A percentile compares a stretch with the other conserved stretches of the same genome.
phyloP scores from a whole-genome alignment of 1,139 yeast genomes.

The Hansenula lynferdii region DNA sequence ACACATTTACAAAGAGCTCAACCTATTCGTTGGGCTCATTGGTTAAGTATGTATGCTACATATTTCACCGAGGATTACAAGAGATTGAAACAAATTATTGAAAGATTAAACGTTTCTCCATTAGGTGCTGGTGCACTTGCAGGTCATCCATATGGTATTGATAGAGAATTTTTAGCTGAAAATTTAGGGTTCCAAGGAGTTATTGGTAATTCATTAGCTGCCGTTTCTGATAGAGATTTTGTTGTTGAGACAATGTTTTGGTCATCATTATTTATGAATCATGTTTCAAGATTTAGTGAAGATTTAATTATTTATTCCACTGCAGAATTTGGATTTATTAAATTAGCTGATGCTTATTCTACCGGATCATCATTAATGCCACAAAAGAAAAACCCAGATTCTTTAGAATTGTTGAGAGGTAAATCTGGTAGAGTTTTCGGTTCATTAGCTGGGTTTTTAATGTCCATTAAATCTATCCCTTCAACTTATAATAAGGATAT shows the following conservation, averaged over 20 bases:
- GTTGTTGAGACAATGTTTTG: constrained; percentile 96
- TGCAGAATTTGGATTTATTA: constrained; percentile 93
- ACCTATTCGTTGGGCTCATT: constrained; percentile 98
- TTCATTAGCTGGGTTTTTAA: constrained; percentile 88
- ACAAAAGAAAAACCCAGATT: constrained; percentile 97
- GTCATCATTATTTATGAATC: constrained; percentile 95
- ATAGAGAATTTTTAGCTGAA: constrained; percentile 80
- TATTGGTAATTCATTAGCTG: constrained; percentile 91
- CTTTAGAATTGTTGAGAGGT: constrained; percentile 91
- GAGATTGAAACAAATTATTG: constrained; percentile 74
- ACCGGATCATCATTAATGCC: constrained; percentile 99
- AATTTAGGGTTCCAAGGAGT: constrained; percentile 77
- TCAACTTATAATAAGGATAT: constrained; percentile 97
- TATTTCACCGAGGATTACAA: constrained; percentile 87
- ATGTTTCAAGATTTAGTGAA: constrained; percentile 88
- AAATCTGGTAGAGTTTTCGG: constrained; percentile 98
- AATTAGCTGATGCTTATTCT: constrained; percentile 95
- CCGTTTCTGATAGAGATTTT: constrained; percentile 96
- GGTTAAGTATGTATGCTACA: constrained; percentile 93
- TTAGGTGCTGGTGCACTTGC: constrained; percentile 98
- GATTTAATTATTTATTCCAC: constrained; percentile 94
- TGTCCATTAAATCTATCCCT: constrained; percentile 94
- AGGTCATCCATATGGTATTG: constrained; percentile 98
- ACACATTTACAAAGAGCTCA: constrained; percentile 98
- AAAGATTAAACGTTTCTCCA: constrained; percentile 83